phyloP scores from a whole-genome alignment of 1,284 basidiomycete genomes.

The Puccinia coronata region DNA sequence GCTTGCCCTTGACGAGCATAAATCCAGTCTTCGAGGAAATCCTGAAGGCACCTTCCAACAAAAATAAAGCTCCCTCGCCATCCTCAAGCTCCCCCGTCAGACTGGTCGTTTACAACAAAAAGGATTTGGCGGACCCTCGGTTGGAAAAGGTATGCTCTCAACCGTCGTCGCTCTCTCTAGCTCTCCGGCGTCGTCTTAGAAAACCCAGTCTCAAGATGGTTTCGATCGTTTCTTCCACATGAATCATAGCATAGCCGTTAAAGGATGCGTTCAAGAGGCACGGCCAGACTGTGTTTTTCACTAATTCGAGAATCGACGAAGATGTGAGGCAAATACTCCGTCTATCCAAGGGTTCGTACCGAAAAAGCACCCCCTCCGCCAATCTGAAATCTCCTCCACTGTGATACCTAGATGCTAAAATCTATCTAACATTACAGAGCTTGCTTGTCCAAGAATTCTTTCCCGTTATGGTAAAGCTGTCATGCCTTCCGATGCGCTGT shows the following conservation, averaged over 20 bases:
- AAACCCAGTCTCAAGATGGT: background rate
- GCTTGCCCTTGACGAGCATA: conserved; percentile 88
- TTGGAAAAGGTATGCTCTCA: conserved; percentile 76
- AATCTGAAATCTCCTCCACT: background rate
- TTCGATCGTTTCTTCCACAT: background rate
- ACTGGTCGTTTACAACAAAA: conserved; percentile 88
- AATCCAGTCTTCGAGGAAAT: conserved; percentile 80
- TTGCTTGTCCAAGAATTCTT: conserved; percentile 23
- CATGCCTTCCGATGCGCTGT: background rate
- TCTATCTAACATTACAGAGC: conserved; percentile 24
- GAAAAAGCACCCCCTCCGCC: background rate
- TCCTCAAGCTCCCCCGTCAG: conserved; percentile 58
- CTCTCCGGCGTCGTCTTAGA: too few species aligned
- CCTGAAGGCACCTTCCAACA: conserved; percentile 50
- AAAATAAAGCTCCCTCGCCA: background rate
- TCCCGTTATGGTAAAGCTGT: conserved; percentile 17
- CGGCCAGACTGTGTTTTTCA: conserved; percentile 42
- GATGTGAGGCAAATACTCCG: conserved; percentile 28
- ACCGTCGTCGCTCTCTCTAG: too few species aligned
- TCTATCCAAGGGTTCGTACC: conserved; percentile 29
- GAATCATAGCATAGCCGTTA: conserved; percentile 34
- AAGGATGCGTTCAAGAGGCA: conserved; percentile 28
- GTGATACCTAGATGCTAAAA: background rate
- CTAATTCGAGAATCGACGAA: conserved; percentile 39
- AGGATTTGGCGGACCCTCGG: conserved; percentile 81